These are phyloP conservation scores for Alternaria conjuncta DNA, from an alignment of 2,329 filamentous ascomycete species.

Conservation along the genomic window DNA sequence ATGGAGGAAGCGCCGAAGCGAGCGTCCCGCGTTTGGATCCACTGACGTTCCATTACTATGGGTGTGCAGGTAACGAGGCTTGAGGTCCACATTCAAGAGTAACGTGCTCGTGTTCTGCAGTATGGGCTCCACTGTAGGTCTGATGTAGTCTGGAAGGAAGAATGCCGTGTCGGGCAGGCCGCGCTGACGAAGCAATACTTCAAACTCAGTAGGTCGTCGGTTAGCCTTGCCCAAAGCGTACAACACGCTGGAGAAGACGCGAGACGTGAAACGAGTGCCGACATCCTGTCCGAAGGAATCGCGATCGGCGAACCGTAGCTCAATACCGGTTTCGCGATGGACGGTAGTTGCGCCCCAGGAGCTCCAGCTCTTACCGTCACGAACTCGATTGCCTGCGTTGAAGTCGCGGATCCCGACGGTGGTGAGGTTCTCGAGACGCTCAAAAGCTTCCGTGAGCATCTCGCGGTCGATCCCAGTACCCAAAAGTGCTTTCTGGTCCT, in stretches of 20 bases:
- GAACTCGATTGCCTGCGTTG: conserved; percentile 55
- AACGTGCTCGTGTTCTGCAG: conserved; percentile 57
- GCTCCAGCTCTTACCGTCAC: conserved; percentile 61
- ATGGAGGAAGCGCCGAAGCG: conserved; percentile 49
- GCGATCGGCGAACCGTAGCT: conserved; percentile 16
- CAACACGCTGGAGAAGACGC: conserved; percentile 25
- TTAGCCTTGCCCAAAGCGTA: conserved; percentile 39
- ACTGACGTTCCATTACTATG: conserved; percentile 14
- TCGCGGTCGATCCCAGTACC: conserved; percentile 57
- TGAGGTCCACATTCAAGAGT: conserved; percentile 46
- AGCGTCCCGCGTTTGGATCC: conserved; percentile 16
- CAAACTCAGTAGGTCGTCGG: conserved; percentile 52
- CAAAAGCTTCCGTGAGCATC: conserved; percentile 65
- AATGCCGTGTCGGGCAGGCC: conserved; percentile 55
- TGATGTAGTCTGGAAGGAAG: conserved; percentile 52
- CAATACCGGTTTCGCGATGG: conserved; percentile 43
- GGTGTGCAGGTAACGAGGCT: conserved; percentile 11
- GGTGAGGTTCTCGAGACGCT: conserved; percentile 61
- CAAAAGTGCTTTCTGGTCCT: conserved; percentile 37
- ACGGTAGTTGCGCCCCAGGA: conserved; percentile 62
- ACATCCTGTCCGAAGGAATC: conserved; percentile 5
- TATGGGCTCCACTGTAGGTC: conserved; percentile 49
- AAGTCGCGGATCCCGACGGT: conserved; percentile 67
- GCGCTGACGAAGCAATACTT: conserved; percentile 53
- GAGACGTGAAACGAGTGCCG: conserved; percentile 17